These are phyloP conservation scores for Pseudoscleropodium purum DNA, from an alignment of 225 moss, liverwort and hornwort genomes.

Conservation along the genomic window DNA sequence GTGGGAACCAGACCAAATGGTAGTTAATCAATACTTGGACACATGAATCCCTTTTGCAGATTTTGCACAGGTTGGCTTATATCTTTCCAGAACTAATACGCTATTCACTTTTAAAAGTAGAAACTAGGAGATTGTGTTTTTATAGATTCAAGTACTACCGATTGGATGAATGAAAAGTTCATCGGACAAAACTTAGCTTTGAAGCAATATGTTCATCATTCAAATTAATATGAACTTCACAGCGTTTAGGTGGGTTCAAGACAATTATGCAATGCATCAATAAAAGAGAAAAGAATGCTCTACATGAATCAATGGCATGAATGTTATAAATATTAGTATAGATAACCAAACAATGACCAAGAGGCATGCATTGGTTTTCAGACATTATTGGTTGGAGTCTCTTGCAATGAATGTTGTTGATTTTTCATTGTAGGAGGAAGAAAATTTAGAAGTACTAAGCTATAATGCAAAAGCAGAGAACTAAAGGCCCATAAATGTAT, in stretches of 20 bases:
- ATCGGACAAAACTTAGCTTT: not conserved
- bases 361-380: fast-evolving
- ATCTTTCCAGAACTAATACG: not conserved
- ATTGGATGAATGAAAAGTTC: not conserved
- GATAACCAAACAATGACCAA: fast-evolving
- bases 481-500: not conserved
- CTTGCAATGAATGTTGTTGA: not conserved
- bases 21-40: not conserved
- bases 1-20: not conserved
- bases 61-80: not conserved
- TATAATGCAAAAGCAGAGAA: not conserved
- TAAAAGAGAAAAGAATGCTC: not conserved
- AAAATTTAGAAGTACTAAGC: not conserved
- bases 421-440: not conserved
- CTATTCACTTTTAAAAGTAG: not conserved
- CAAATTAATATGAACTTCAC: too few species aligned
- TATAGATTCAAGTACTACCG: too few species aligned
- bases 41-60: not conserved
- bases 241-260: not conserved
- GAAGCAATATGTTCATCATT: not conserved
- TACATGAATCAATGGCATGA: not conserved
- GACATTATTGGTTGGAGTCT: too few species aligned
- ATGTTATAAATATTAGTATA: not conserved
- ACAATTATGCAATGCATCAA: not conserved
- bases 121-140: too few species aligned